These are phyloP conservation scores for Cytospora piceicola DNA, from an alignment of 2,329 filamentous ascomycete genomes.

Conservation along the genomic window DNA sequence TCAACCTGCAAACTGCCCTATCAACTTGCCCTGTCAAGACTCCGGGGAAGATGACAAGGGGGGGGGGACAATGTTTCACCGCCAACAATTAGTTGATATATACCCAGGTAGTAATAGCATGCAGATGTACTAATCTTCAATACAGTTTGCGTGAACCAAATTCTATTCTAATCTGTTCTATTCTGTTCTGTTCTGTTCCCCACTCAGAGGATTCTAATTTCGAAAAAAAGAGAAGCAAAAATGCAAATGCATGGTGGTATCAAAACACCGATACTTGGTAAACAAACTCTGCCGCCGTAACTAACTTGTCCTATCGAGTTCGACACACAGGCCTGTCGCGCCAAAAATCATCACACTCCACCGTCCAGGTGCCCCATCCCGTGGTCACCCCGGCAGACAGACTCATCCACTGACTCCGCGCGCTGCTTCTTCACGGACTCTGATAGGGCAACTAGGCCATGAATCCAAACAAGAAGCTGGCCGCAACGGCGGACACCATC, in stretches of 20 bases:
- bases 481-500: constrained; percentile 10
- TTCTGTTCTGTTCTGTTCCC: constrained; percentile 9
- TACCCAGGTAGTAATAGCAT: no score
- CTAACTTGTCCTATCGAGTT: background rate
- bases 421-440: background rate
- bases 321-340: background rate
- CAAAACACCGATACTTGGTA: constrained; percentile 26
- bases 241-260: constrained; percentile 29
- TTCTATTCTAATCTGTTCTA: no score
- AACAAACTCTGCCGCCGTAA: constrained; percentile 14
- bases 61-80: no score
- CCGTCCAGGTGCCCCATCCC: background rate
- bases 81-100: no score
- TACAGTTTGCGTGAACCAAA: background rate
- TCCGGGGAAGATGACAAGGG: no score
- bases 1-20: no score
- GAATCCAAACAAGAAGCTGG: constrained; percentile 22
- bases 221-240: constrained; percentile 24
- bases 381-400: background rate
- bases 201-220: constrained; percentile 2
- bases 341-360: background rate
- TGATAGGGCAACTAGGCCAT: constrained; percentile 14
- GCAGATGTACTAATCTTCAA: background rate
- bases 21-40: no score
- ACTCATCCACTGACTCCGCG: background rate